Evolutionary conservation across 1,139 yeast species (phyloP), one percentile per base, ranked within the genome.

Genomic region (Blastobotrys buckinghamii): DNA sequence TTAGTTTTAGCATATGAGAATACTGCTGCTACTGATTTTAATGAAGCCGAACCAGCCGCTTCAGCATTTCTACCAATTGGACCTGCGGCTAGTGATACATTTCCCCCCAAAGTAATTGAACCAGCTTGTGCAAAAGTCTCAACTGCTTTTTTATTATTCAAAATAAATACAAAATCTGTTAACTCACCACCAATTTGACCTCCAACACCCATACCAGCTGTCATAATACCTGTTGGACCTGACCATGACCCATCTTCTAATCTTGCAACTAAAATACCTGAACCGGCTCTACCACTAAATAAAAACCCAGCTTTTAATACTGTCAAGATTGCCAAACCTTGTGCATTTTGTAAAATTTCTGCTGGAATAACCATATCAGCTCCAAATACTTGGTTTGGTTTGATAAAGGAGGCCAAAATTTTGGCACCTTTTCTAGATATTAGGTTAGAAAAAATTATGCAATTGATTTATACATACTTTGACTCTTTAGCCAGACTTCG

Each of bases 171-270:
- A 67, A 92, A 92, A 71, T 92, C 98, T 1, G 98, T 92, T 60
- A 92, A 73, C 66, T 92, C 98, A 6, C 96, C 94, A 38, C 98
- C 98, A 57, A 92, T 79, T 70, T 89, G 95, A 39, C 98, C 98
- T 51, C 98, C 98, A 5, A 94, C 97, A 62, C 98, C 97, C 2
- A 97, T 97, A 59, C 98, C 98, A 1, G 96, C 97, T 24, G 97
- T 86, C 45, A 82, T 83, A 59, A 92, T 84, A 9, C 97, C 98
- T 2, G 96, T 84, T 1, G 98, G 98, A 0, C 97, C 94, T n/a
- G 97, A 88, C 98, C 98, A 92, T 6, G 66, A 69, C 1, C 97
- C 97, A 67, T 92, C 98, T 1, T 94, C 94, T 47, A 92, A 75
- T 54, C 97, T 75, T 6, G 97, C 96, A 27, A 92, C 94, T 55